Conservation (phyloP, 768 basidiomycete species). For the Serendipita sp. region DNA sequence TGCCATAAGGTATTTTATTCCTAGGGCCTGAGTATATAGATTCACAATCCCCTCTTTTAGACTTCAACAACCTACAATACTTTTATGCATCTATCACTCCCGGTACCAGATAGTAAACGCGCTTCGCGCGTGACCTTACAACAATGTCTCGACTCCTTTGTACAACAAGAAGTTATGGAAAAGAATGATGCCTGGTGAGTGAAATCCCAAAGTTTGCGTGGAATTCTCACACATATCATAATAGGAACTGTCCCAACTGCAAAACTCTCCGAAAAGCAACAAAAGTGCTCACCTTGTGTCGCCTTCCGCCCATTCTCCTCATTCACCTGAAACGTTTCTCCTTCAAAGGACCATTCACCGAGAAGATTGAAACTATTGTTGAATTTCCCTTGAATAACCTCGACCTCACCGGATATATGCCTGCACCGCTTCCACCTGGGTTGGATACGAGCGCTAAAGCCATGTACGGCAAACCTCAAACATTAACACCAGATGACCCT, state of each 20-base stretch:
- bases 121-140: conserved; percentile 50
- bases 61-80: conserved; percentile 95
- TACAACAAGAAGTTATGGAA: conserved; percentile 78
- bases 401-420: conserved; percentile 70
- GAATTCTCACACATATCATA: neutral
- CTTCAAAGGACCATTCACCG: conserved; percentile 78
- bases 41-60: conserved; percentile 24
- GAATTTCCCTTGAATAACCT: conserved; percentile 61
- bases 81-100: conserved; percentile 88
- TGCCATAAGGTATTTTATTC: conserved; percentile 56
- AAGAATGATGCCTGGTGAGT: conserved; percentile 85
- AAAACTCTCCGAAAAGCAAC: conserved; percentile 74
- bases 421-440: conserved; percentile 55
- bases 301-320: conserved; percentile 81
- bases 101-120: conserved; percentile 54
- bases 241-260: conserved; percentile 89
- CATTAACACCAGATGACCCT: conserved; percentile 46
- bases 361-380: conserved; percentile 90
- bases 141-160: conserved; percentile 78
- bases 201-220: neutral
- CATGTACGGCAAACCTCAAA: conserved; percentile 17
- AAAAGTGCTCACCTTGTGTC: conserved; percentile 77
- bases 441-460: conserved; percentile 36
- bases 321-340: conserved; percentile 91
- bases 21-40: neutral